Base-by-base conservation (phyloP, 2,329 filamentous ascomycete species). In the Ophiostoma ulmi region DNA sequence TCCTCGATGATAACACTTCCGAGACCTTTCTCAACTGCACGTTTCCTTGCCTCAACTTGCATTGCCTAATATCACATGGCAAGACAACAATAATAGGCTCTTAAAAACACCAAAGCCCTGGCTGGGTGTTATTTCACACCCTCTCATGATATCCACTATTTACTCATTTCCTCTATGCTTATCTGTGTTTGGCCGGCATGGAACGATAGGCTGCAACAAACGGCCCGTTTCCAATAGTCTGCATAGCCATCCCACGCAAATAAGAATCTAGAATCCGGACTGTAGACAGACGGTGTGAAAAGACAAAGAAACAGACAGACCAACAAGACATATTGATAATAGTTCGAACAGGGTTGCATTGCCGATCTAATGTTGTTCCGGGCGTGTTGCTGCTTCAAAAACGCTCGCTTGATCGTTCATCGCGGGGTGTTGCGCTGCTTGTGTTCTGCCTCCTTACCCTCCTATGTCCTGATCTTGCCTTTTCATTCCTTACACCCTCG, bases 181-280 rank as follows among this genome's bases (percentile, higher is more conserved):
- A 58, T 70, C 35, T 63, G 52, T 10, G 52, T 11, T 58, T 58
- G 52, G 52, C 22, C 58, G 58, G 58, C 5, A 39, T 65, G 52
- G 22, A 58, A 58, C 52, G 52, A 58, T 58, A 58, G n/a, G 52
- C 22, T 35, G 22, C 44, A 55, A 61, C 39, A 67, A 36, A 70
- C 48, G 69, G 69, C 64, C 64, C 69, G 64, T 70, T 70, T 70
- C 58, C 48, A 52, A 14, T 11, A 67, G 26, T 35, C 38, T 52
- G 38, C 38, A 13, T 38, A 67, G 26, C 26, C 52, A 36, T 64
- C 48, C 64, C 48, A 61, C 36, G 48, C 44, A 13, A 4, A n/a
- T 22, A 48, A 48, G 17, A 48, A 20, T 48, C 17, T 20, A 48
- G 10, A 20, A 48, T 5, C 1, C 4, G n/a, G 44, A 48, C 17